Conservation (phyloP, 345 rosid species). For the Sisymbrium irio region DNA sequence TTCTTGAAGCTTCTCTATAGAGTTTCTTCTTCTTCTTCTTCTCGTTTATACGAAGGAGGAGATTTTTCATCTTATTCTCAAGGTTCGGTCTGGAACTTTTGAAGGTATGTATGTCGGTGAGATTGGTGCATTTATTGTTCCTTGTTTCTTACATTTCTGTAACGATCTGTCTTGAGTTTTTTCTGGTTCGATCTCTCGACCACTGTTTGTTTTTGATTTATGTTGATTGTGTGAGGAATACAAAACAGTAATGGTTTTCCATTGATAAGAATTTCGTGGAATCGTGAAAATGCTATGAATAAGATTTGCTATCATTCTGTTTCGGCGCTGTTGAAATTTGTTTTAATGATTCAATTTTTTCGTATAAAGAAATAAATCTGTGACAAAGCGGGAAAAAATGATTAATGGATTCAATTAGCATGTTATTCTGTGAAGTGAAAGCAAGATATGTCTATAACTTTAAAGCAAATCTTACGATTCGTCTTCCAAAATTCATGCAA, state of each 20-base stretch:
- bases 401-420: not conserved
- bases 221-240: not conserved
- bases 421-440: not conserved
- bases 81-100: not conserved
- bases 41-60: not conserved
- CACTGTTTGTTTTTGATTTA: not conserved
- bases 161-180: not conserved
- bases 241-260: not conserved
- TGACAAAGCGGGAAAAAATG: not conserved
- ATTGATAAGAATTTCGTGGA: not conserved
- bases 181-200: not conserved
- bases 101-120: slow-evolving; percentile 31
- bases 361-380: not conserved
- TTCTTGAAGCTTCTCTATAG: slow-evolving; percentile 12
- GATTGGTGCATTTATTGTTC: not conserved
- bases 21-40: slow-evolving; percentile 14
- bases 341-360: not conserved
- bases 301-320: not conserved
- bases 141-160: not conserved
- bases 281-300: not conserved
- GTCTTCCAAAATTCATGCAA: not conserved
- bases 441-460: slow-evolving; percentile 3
- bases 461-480: not conserved
- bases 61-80: not conserved
- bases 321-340: not conserved